These are phyloP conservation scores for Rutidosis leptorrhynchoides DNA, from an alignment of 129 eudicot species.

Conservation along the genomic window DNA sequence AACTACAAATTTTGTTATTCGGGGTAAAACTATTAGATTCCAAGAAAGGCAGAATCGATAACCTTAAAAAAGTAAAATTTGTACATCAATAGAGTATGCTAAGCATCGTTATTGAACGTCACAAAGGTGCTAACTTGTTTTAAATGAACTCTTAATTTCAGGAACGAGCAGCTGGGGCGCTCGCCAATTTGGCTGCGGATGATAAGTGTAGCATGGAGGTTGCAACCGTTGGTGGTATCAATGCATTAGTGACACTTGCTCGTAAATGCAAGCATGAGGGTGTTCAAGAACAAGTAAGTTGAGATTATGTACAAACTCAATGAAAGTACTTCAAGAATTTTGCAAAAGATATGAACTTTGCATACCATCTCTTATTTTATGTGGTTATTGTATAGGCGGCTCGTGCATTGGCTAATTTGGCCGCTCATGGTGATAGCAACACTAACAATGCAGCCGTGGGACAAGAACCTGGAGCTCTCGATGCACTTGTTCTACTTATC, in stretches of 20 bases:
- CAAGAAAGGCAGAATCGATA: neutral
- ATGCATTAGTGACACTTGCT: conserved; percentile 89
- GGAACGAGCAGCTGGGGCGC: conserved; percentile 99
- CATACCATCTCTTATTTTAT: conserved; percentile 7
- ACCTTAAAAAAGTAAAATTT: conserved; percentile 3
- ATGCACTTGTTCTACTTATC: conserved; percentile 86
- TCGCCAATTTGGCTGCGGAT: conserved; percentile 97
- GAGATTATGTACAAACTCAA: neutral
- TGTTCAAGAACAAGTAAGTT: conserved; percentile 89
- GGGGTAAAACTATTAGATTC: neutral
- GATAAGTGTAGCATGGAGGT: conserved; percentile 96
- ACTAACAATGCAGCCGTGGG: conserved; percentile 92
- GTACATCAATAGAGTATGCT: conserved; percentile 9
- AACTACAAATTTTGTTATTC: neutral
- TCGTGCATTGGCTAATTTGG: conserved; percentile 98
- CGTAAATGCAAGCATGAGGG: conserved; percentile 86
- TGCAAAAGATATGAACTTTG: conserved; percentile 13
- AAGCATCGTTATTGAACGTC: neutral
- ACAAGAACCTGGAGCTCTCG: conserved; percentile 92
- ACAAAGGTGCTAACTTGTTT: neutral
- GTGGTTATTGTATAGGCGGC: conserved; percentile 66
- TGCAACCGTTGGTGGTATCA: conserved; percentile 84
- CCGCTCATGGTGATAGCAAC: conserved; percentile 99
- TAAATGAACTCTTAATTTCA: conserved; percentile 33
- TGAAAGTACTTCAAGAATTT: conserved; percentile 12